Base-by-base conservation (phyloP, 1,284 basidiomycete species). In the Leccinum pachyderme region DNA sequence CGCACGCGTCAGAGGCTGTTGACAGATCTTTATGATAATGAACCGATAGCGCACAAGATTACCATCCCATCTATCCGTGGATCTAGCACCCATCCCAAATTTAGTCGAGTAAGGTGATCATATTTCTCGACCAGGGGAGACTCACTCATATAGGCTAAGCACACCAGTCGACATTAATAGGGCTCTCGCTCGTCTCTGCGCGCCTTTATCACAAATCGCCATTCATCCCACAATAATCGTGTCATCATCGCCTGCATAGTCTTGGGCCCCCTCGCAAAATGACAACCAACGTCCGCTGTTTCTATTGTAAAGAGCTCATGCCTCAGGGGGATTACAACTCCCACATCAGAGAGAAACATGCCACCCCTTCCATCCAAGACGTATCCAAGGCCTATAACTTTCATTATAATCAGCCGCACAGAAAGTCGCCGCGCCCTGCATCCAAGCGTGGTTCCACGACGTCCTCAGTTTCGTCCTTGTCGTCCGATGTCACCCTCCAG, bases 341-440 rank as follows among this genome's bases (percentile, higher is more conserved):
- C 8, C 64, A 67, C 9, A 13, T 56, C 0, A 41, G 15, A 18
- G 55, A 46, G 13, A 59, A 32, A 9, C 65, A 69, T n/a, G 27
- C 56, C 15, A 43, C 33, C 2, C 54, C 51, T 2, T 49, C 47
- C 25, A 39, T 47, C 7, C 51, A 52, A 25, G 62, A 64, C 15
- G 0, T 62, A 25, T 22, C 12, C 50, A 54, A 5, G 6, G 63
- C 51, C 43, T n/a, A 39, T 39, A 18, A 18, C 37, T 18, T 18
- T 39, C 54, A 46, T 11, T 46, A 43, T 29, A 24, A 39, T 37
- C 59, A 24, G 7, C 47, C 28, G 4, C 59, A 13, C n/a, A 12
- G 35, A 27, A 33, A 2, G n/a, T 15, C 7, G n/a, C 45, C 51
- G 6, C 6, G 35, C 18, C 33, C 45, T n/a, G 1, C 52, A 4